Conservation (phyloP, 805 yeast species). For the Blastobotrys americana region DNA sequence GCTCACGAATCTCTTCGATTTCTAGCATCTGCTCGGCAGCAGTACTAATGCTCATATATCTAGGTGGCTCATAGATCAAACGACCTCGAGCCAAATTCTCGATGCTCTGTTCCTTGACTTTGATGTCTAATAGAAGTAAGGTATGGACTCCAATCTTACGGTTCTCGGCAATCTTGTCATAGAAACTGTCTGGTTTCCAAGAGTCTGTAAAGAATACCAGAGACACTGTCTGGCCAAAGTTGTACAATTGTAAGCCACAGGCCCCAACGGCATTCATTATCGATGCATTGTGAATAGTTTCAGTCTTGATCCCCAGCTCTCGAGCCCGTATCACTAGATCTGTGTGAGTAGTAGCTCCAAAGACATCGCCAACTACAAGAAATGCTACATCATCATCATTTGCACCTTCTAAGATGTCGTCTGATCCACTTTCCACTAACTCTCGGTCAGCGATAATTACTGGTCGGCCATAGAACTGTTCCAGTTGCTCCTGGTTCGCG, state of each 20-base stretch:
- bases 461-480: conserved; percentile 76
- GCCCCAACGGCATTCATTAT: conserved; percentile 99
- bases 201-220: conserved; percentile 89
- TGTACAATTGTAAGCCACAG: conserved; percentile 90
- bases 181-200: conserved; percentile 97
- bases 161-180: conserved; percentile 81
- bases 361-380: conserved; percentile 94
- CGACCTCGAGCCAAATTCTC: conserved; percentile 93
- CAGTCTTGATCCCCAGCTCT: conserved; percentile 69
- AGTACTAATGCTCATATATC: conserved; percentile 88
- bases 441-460: conserved; percentile 91
- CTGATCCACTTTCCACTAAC: conserved; percentile 84
- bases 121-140: conserved; percentile 77
- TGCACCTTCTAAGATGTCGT: conserved; percentile 70
- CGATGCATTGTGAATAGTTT: conserved; percentile 88
- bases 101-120: conserved; percentile 92
- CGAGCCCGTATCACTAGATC: conserved; percentile 89
- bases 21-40: conserved; percentile 86
- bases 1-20: conserved; percentile 69
- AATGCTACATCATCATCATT: conserved; percentile 82
- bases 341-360: conserved; percentile 97
- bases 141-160: conserved; percentile 89
- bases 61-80: conserved; percentile 89
- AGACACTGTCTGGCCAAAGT: conserved; percentile 96
- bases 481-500: conserved; percentile 66